Evolutionary conservation across 2,329 filamentous ascomycete species (phyloP).

Genomic region (Ophiostoma fasciatum): DNA sequence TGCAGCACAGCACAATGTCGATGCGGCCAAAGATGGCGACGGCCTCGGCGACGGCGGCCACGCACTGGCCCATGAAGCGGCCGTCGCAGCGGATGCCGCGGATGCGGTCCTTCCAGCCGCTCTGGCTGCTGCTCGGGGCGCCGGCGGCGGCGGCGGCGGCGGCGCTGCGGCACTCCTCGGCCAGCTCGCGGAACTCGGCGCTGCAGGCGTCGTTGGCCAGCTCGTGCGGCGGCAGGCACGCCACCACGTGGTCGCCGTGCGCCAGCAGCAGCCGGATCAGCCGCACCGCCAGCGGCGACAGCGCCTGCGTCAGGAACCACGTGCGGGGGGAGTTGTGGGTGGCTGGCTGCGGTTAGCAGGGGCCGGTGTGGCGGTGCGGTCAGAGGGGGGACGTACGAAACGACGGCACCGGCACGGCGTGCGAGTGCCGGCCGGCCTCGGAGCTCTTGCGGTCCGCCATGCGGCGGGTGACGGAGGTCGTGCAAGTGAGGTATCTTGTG

Average conservation of each 20-base stretch:
- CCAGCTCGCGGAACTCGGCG: constrained; percentile 64
- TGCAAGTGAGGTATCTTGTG: too few relatives aligned
- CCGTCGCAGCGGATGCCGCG: constrained; percentile 50
- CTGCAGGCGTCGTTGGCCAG: constrained; percentile 64
- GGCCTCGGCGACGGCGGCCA: constrained; percentile 75
- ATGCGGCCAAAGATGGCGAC: constrained; percentile 72
- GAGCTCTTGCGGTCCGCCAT: constrained; percentile 32
- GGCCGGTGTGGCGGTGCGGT: too few relatives aligned
- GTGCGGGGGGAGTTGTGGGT: constrained; percentile 65
- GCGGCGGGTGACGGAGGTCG: too few relatives aligned
- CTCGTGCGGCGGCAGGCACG: constrained; percentile 65
- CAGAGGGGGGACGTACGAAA: constrained; percentile 25
- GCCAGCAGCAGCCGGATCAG: constrained; percentile 67
- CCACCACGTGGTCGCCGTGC: constrained; percentile 85
- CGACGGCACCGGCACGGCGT: constrained; percentile 31
- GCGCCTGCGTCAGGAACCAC: constrained; percentile 82
- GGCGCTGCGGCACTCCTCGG: constrained; percentile 46
- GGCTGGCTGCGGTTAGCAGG: constrained; percentile 23
- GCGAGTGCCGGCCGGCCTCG: constrained; percentile 27
- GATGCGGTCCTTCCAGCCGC: constrained; percentile 71
- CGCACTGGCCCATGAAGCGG: constrained; percentile 53
- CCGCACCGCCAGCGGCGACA: constrained; percentile 72
- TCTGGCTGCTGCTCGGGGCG: constrained; percentile 16
- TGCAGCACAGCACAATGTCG: constrained; percentile 82
- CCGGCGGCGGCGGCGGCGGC: not conserved